Evolutionary conservation across 805 yeast species (phyloP).

Genomic region (Ogataea wickerhamii): DNA sequence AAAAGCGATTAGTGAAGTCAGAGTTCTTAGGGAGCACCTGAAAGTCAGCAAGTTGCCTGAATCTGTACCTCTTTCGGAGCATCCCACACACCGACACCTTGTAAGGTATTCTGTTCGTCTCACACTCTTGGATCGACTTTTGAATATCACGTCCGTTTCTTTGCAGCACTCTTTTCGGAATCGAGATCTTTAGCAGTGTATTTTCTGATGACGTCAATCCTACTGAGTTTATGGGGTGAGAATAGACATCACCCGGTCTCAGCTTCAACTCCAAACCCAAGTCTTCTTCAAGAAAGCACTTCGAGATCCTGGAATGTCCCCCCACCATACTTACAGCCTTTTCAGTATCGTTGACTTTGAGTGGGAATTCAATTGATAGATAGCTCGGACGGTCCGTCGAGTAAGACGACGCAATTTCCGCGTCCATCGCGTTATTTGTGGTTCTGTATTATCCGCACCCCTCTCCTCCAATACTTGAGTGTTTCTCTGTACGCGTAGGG

Average conservation of each 20-base stretch:
- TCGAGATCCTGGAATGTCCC: constrained; percentile 44
- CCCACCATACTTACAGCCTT: constrained; percentile 71
- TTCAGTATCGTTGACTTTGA: constrained; percentile 57
- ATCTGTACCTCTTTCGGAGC: constrained; percentile 64
- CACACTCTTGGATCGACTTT: constrained; percentile 39
- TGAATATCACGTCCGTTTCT: constrained; percentile 40
- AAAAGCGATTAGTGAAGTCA: constrained; percentile 40
- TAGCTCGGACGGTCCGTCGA: constrained; percentile 72
- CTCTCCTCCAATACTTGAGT: too few species aligned
- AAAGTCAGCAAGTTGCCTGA: constrained; percentile 85
- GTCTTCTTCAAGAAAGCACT: constrained; percentile 39
- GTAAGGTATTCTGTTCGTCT: constrained; percentile 31
- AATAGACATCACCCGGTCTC: constrained; percentile 33
- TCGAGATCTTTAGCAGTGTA: constrained; percentile 51
- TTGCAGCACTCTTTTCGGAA: constrained; percentile 53
- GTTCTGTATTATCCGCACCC: too few species aligned
- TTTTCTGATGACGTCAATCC: constrained; percentile 48
- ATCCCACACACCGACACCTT: constrained; percentile 61
- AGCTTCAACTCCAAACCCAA: constrained; percentile 28
- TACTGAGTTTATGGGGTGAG: constrained; percentile 63
- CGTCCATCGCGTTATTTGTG: constrained; percentile 1
- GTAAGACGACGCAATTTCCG: constrained; percentile 27
- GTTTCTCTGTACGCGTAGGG: too few species aligned
- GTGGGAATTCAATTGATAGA: constrained; percentile 75
- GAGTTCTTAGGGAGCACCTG: constrained; percentile 66